Evolutionary conservation across 768 basidiomycete genomes (phyloP).

Genomic region (Lyophyllum atratum): DNA sequence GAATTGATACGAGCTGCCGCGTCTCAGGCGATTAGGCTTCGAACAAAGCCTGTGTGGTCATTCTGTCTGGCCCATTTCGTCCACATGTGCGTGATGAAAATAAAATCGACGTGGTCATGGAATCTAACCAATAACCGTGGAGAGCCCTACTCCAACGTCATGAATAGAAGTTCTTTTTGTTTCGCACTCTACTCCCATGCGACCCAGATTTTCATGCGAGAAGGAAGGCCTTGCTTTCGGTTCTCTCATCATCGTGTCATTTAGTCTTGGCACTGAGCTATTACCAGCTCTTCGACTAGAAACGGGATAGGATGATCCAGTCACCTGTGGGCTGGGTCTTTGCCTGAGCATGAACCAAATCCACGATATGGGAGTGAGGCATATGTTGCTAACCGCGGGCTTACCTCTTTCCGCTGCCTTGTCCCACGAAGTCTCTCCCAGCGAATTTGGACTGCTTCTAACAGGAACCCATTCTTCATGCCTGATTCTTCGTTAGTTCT

Average conservation of each 20-base stretch:
- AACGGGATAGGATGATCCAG: constrained; percentile 13
- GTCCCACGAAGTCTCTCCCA: constrained; percentile 6
- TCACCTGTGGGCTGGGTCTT: constrained; percentile 16
- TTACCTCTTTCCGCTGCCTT: constrained; percentile 1
- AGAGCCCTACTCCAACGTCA: neutral
- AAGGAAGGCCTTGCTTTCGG: neutral
- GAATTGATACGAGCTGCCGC: neutral
- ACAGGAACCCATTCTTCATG: neutral
- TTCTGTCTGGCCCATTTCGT: neutral
- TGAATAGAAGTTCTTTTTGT: neutral
- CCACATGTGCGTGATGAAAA: neutral
- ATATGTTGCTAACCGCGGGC: constrained; percentile 3
- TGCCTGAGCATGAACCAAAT: constrained; percentile 5
- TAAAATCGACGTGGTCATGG: neutral
- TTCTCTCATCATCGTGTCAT: constrained; percentile 7
- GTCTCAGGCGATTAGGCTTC: constrained; percentile 2
- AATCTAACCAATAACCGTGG: neutral
- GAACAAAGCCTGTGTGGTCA: neutral
- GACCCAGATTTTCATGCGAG: neutral
- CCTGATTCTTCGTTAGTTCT: constrained; percentile 1
- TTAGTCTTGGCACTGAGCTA: constrained; percentile 14
- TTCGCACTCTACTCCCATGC: neutral
- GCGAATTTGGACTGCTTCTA: neutral
- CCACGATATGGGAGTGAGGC: constrained; percentile 11
- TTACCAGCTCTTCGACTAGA: constrained; percentile 1